Percentiles rank a stretch among this genome's conserved stretches.
Conservation (phyloP, 306 rosid genomes). For the Sphenostylis stenocarpa region DNA sequence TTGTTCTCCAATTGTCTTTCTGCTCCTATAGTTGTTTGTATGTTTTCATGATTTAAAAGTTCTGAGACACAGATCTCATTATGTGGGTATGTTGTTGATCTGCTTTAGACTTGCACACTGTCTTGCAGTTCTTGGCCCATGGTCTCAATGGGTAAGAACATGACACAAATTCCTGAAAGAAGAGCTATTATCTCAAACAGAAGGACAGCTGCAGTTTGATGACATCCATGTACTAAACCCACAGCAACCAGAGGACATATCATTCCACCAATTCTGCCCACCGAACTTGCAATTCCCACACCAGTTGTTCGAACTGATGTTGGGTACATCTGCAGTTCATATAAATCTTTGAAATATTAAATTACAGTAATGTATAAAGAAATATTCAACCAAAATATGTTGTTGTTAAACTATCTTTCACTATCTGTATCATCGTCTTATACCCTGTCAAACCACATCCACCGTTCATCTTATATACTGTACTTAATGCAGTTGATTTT, state of each 20-base stretch:
- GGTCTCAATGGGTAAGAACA: slow-evolving; percentile 86
- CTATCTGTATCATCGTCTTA: neutral
- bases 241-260: slow-evolving; percentile 88
- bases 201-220: slow-evolving; percentile 74
- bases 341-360: slow-evolving; percentile 31
- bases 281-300: slow-evolving; percentile 84
- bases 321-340: slow-evolving; percentile 78
- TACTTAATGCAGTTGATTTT: neutral
- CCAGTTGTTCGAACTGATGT: slow-evolving; percentile 90
- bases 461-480: neutral
- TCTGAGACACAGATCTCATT: neutral
- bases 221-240: slow-evolving; percentile 81
- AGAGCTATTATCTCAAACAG: slow-evolving; percentile 71
- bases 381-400: neutral
- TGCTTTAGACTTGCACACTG: slow-evolving; percentile 39
- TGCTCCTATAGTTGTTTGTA: neutral
- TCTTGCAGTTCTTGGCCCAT: slow-evolving; percentile 75
- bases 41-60: neutral
- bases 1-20: neutral
- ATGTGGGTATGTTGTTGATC: neutral
- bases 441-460: neutral
- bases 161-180: slow-evolving; percentile 75
- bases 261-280: slow-evolving; percentile 96
- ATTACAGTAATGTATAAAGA: neutral
- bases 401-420: slow-evolving; percentile 9